Evolutionary conservation across 2,329 filamentous ascomycete species (phyloP).

Genomic region (Canariomyces notabilis): DNA sequence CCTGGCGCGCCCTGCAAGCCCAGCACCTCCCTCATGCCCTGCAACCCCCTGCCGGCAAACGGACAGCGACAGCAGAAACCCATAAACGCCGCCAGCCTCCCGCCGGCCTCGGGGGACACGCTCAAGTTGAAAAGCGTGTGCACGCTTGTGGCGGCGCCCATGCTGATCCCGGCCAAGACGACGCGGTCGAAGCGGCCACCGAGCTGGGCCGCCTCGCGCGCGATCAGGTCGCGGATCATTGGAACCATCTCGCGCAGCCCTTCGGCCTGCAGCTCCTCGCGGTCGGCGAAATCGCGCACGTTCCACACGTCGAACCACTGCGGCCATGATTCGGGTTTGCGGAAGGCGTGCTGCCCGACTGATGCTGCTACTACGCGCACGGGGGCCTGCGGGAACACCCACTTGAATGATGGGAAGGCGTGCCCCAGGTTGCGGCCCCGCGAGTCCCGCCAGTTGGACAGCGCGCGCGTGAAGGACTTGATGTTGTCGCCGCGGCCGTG

Average conservation of each 20-base stretch:
- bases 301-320: slow-evolving; percentile 52
- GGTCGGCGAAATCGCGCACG: slow-evolving; percentile 34
- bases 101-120: slow-evolving; percentile 17
- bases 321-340: slow-evolving; percentile 23
- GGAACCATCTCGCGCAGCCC: slow-evolving; percentile 38
- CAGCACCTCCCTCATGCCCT: slow-evolving; percentile 31
- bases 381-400: slow-evolving; percentile 45
- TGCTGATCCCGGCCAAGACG: slow-evolving; percentile 43
- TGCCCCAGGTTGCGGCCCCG: slow-evolving; percentile 32
- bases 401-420: slow-evolving; percentile 41
- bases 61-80: slow-evolving; percentile 36
- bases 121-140: slow-evolving; percentile 35
- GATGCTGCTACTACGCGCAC: slow-evolving; percentile 24
- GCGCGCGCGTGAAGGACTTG: slow-evolving; percentile 29
- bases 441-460: slow-evolving; percentile 31
- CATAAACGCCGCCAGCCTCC: slow-evolving; percentile 32
- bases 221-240: slow-evolving; percentile 31
- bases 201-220: slow-evolving; percentile 32
- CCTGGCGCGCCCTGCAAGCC: slow-evolving; percentile 22
- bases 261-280: slow-evolving; percentile 38
- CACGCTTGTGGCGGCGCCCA: slow-evolving; percentile 39
- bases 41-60: slow-evolving; percentile 30
- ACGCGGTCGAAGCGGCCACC: slow-evolving; percentile 36
- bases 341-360: slow-evolving; percentile 8
- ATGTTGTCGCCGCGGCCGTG: slow-evolving; percentile 41